These are phyloP conservation scores for Rhodosporidiobolus sp. DNA, from an alignment of 768 basidiomycete species.

Conservation along the genomic window DNA sequence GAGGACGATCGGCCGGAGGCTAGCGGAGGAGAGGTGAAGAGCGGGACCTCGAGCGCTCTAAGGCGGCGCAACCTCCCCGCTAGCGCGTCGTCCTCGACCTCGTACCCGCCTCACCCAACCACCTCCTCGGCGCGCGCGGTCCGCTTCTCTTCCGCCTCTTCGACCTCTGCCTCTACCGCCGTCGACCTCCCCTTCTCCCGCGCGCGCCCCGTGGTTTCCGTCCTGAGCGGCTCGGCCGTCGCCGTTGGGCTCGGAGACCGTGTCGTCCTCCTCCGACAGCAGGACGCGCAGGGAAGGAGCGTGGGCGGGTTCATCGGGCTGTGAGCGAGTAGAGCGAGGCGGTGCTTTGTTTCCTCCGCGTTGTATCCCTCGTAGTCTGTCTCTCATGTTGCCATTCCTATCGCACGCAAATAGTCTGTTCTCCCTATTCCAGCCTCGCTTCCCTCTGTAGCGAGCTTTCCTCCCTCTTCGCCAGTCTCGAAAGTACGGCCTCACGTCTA, in stretches of 20 bases:
- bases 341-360: too few relatives aligned
- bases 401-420: too few relatives aligned
- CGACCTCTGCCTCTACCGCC: neutral
- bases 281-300: too few relatives aligned
- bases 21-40: neutral
- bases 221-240: neutral
- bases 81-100: neutral
- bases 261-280: constrained; percentile 2
- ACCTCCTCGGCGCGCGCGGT: neutral
- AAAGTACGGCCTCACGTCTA: too few relatives aligned
- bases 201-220: constrained; percentile 10
- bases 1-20: neutral
- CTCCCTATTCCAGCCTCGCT: too few relatives aligned
- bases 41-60: neutral
- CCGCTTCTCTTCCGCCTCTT: neutral
- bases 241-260: constrained; percentile 28
- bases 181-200: constrained; percentile 34
- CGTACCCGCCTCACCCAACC: neutral
- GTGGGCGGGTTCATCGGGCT: too few relatives aligned
- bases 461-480: too few relatives aligned
- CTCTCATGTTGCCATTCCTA: too few relatives aligned
- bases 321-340: too few relatives aligned
- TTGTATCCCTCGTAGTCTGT: too few relatives aligned
- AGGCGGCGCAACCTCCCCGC: neutral
- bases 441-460: too few relatives aligned